These are phyloP conservation scores for Sclerotinia minor DNA, from an alignment of 2,329 filamentous ascomycete genomes.

Conservation along the genomic window DNA sequence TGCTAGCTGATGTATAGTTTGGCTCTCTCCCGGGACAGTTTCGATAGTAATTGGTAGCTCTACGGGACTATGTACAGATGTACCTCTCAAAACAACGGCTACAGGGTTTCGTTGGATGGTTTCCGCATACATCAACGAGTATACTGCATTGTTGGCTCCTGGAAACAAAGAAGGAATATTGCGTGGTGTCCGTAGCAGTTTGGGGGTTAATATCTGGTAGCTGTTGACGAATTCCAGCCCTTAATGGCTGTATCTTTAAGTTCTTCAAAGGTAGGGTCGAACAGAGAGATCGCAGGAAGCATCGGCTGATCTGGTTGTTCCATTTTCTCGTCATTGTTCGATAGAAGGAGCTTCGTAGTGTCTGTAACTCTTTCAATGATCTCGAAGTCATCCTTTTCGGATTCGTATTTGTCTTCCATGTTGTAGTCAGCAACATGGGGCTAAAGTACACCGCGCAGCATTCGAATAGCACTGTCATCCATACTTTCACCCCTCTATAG, in stretches of 20 bases:
- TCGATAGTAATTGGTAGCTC: slow-evolving; percentile 65
- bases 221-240: not conserved
- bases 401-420: slow-evolving; percentile 61
- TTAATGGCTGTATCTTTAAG: not conserved
- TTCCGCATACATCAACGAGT: slow-evolving; percentile 61
- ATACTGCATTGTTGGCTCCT: slow-evolving; percentile 65
- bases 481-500: slow-evolving; percentile 63
- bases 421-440: slow-evolving; percentile 65
- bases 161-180: slow-evolving; percentile 65
- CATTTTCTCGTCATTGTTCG: slow-evolving; percentile 22
- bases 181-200: slow-evolving; percentile 63
- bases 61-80: slow-evolving; percentile 57
- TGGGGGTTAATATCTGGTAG: slow-evolving; percentile 57
- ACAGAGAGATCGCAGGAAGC: slow-evolving; percentile 53
- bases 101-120: slow-evolving; percentile 49
- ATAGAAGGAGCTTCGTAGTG: slow-evolving; percentile 45
- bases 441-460: slow-evolving; percentile 70
- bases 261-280: slow-evolving; percentile 45
- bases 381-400: slow-evolving; percentile 57
- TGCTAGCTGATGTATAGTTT: slow-evolving; percentile 69
- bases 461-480: slow-evolving; percentile 67
- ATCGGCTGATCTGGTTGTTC: not conserved
- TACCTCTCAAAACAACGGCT: slow-evolving; percentile 59
- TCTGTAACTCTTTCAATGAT: slow-evolving; percentile 60
- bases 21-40: slow-evolving; percentile 46